Evolutionary conservation across 1,284 basidiomycete species (phyloP), one percentile per base, ranked within the genome.

Genomic region (Ustilago cynodontis): DNA sequence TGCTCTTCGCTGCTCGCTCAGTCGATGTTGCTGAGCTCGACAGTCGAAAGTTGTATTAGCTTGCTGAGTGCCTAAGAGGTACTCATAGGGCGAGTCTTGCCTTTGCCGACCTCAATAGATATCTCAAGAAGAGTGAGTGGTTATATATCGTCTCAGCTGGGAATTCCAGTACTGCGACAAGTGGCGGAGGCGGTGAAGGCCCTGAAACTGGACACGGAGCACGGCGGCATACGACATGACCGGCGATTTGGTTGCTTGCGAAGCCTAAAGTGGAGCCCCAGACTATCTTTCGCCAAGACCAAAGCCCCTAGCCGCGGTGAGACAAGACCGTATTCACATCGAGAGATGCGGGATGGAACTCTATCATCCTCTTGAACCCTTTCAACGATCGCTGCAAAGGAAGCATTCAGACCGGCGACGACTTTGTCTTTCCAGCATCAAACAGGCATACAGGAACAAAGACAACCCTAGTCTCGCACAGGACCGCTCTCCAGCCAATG

Each of bases 231-330:
- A 20, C 9, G 26, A 24, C 47, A 14, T 14, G 47, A 49, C 47
- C 47, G 47, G 47, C 47, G 26, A 49, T 4, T 13, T 49, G 13
- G 47, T 13, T 14, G 47, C 13, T 24, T n/a, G 47, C 9, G 11
- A 24, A 28, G 47, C 24, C 6, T 24, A 49, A 49, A 26, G 47
- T 24, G 47, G 47, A 49, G 47, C 47, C 47, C 47, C 47, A 49
- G 47, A 49, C 24, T 22, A 8, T 24, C 14, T 10, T 28, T 13
- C 28, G 47, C 47, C 47, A 26, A 49, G 47, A 26, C 47, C 26
- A 28, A 4, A 49, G 13, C 16, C 13, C 24, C 14, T 5, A 9
- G 13, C n/a, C 28, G 47, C 22, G 16, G n/a, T 20, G 41, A 43
- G n/a, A 43, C n/a, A 43, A 43, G 41, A 18, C n/a, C 3, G 41